Evolutionary conservation across 257 asterid genomes (phyloP).

Genomic region (Nicotiana undulata): DNA sequence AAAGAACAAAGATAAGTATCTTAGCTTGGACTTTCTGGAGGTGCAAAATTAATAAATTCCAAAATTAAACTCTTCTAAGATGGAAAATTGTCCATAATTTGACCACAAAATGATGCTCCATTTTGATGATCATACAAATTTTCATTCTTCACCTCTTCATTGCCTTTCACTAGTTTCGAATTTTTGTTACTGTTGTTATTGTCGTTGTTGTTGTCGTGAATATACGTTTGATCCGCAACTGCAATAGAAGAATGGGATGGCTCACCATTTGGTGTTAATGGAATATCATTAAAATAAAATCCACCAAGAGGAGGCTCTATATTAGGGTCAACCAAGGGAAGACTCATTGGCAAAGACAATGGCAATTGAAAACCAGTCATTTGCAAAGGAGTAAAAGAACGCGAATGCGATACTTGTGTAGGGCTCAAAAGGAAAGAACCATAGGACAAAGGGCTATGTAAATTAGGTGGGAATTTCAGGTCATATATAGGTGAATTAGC

Average conservation of each 20-base stretch:
- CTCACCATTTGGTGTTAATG: neutral
- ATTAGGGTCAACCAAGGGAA: slow-evolving; percentile 8
- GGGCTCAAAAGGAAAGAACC: slow-evolving; percentile 21
- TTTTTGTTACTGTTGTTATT: slow-evolving; percentile 1
- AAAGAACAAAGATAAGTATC: neutral
- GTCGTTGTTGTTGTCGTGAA: neutral
- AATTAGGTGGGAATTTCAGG: slow-evolving; percentile 27
- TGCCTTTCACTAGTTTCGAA: neutral
- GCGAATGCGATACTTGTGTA: slow-evolving; percentile 10
- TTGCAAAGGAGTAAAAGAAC: slow-evolving; percentile 16
- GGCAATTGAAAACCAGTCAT: slow-evolving; percentile 27
- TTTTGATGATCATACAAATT: neutral
- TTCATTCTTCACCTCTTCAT: neutral
- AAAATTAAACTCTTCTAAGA: neutral
- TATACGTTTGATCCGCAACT: neutral
- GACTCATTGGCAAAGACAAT: slow-evolving; percentile 12
- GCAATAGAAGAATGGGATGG: slow-evolving; percentile 9
- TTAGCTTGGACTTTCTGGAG: no score
- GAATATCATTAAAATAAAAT: slow-evolving; percentile 21
- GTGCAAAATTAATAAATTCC: no score
- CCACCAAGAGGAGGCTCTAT: slow-evolving; percentile 9
- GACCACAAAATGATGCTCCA: neutral
- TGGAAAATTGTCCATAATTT: neutral
- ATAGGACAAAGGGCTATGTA: slow-evolving; percentile 17
- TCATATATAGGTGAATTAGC: slow-evolving; percentile 27